Conservation (phyloP, 768 basidiomycete species). For the Xerocomellus chrysenteron region DNA sequence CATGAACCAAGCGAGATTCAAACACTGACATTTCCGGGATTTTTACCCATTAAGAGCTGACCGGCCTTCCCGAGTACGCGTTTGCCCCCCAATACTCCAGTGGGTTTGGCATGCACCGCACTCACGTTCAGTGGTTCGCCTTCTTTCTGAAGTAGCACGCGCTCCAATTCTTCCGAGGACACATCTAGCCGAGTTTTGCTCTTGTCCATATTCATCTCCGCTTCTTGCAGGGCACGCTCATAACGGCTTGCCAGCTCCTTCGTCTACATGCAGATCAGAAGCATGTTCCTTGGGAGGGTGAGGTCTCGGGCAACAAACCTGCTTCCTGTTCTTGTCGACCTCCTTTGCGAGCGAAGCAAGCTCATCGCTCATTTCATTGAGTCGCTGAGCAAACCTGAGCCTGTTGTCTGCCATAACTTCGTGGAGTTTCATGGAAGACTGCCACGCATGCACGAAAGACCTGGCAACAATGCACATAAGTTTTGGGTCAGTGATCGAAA, state of each 20-base stretch:
- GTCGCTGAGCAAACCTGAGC: slow-evolving; percentile 76
- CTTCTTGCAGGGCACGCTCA: slow-evolving; percentile 85
- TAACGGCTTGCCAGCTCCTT: slow-evolving; percentile 90
- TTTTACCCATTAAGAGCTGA: slow-evolving; percentile 86
- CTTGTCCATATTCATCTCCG: slow-evolving; percentile 85
- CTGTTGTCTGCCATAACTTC: slow-evolving; percentile 90
- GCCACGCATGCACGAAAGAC: slow-evolving; percentile 83
- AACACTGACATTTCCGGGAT: slow-evolving; percentile 72
- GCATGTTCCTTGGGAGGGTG: not conserved
- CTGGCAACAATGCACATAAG: slow-evolving; percentile 16
- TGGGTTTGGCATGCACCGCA: slow-evolving; percentile 60
- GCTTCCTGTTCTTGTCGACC: slow-evolving; percentile 92
- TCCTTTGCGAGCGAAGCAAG: slow-evolving; percentile 80
- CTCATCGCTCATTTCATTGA: slow-evolving; percentile 98
- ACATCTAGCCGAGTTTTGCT: slow-evolving; percentile 82
- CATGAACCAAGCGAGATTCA: slow-evolving; percentile 4
- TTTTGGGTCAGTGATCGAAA: slow-evolving; percentile 3
- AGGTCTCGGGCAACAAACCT: slow-evolving; percentile 43
- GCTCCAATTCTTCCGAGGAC: slow-evolving; percentile 91
- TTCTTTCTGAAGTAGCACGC: slow-evolving; percentile 89
- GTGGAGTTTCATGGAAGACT: slow-evolving; percentile 82
- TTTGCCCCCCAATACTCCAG: slow-evolving; percentile 64
- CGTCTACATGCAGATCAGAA: slow-evolving; percentile 48
- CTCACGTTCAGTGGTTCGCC: slow-evolving; percentile 90
- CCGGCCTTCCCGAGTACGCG: slow-evolving; percentile 88